Evolutionary conservation across 31 red algal genomes (phyloP), one percentile per base, ranked within the genome.

Genomic region (Endocladia muricata): DNA sequence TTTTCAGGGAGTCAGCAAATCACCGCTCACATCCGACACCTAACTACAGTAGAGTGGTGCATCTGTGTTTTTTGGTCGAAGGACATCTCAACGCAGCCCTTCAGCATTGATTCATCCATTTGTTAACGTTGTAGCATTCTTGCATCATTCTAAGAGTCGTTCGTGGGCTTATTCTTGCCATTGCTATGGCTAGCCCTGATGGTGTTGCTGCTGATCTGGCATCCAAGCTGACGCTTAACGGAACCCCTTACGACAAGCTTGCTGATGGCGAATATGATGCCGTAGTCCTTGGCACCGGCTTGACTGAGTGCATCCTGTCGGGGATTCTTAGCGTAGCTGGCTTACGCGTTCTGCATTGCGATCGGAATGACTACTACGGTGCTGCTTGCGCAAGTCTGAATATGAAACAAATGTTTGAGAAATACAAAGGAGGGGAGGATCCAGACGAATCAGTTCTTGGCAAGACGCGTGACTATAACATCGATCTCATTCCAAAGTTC

Each of bases 401-500:
- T 51, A 76, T 98, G 19, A 30, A 89, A 4, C 96, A 98, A 77
- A 76, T 98, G 86, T 98, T 77, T 61, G 69, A 81, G 19, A 82
- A 94, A 64, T 95, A 90, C 56, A 78, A 78, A 23, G 34, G 51
- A 0, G 34, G 38, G 3, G 74, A 55, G 22, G 32, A 81, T 2
- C 61, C 92, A 13, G 75, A 76, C 42, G 77, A 68, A 37, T 11
- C 9, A 8, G 48, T 59, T 23, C 30, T 94, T 36, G 91, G 88
- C 23, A 78, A 48, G 22, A 25, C 70, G 8, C 88, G 96, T 67
- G 96, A 95, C 54, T 98, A 98, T 67, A 92, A 95, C 77, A 76
- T 98, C 19, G 96, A 98, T 59, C 86, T 94, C 61, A 81, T 98
- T 73, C 96, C 96, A 34, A 98, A 98, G 76, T 94, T 98, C 63